phyloP scores from a whole-genome alignment of 495 filamentous ascomycete species.

The Penicillium paxilli region DNA sequence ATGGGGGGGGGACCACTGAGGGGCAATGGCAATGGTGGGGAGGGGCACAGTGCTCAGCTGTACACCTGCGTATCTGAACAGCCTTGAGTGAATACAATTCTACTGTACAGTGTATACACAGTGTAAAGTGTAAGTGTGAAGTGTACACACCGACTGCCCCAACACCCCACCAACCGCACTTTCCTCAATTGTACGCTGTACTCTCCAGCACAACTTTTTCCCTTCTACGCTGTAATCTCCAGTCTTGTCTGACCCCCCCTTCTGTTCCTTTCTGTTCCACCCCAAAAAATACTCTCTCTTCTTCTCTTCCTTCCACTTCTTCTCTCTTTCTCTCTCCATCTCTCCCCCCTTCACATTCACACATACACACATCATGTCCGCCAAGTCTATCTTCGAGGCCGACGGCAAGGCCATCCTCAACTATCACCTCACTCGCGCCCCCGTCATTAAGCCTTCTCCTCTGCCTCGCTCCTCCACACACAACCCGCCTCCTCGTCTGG shows the following conservation, averaged over 20 bases:
- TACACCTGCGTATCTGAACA: neutral
- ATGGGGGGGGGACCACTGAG: no score
- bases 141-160: constrained; percentile 2
- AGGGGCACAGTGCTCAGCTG: neutral
- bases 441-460: constrained; percentile 96
- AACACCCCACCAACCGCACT: constrained; percentile 18
- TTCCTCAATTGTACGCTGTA: constrained; percentile 37
- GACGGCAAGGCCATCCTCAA: constrained; percentile 99
- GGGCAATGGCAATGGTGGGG: neutral
- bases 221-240: constrained; percentile 25
- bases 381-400: constrained; percentile 97
- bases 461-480: constrained; percentile 82
- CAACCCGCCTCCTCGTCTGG: constrained; percentile 89
- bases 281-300: neutral
- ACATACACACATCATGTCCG: constrained; percentile 72
- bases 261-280: no score
- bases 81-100: no score
- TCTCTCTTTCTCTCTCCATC: constrained; percentile 10
- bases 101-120: neutral
- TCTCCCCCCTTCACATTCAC: constrained; percentile 16
- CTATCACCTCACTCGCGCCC: constrained; percentile 98
- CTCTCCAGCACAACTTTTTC: constrained; percentile 33
- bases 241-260: constrained; percentile 5
- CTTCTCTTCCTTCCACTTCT: neutral
- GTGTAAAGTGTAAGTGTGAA: neutral